Evolutionary conservation across 208 protist species (phyloP), one percentile per base, ranked within the genome.

Genomic region (Leishmania tropica): DNA sequence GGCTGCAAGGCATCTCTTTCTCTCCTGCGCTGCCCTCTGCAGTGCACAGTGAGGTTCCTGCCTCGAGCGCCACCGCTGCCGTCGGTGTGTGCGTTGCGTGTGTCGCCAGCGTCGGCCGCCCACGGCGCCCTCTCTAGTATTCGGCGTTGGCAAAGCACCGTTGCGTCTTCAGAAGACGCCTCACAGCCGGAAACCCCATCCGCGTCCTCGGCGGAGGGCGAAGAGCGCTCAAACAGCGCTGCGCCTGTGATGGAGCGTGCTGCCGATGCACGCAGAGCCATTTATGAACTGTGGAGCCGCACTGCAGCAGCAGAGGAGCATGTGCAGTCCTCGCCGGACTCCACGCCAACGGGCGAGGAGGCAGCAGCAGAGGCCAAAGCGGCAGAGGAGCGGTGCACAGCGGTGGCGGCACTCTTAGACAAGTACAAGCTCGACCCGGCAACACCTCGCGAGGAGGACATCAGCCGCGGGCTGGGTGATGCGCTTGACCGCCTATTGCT

Each of bases 401-500:
- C 65, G 0, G 85, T 93, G 56, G 73, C 77, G 3, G 72, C 45
- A 21, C 65, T 96, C 15, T 76, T 96, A 47, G 80, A 87, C 48
- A 83, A 88, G 67, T 95, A 97, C 79, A 68, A 84, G 53, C 67
- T 98, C 3, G 88, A 90, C 75, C 71, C 86, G 3, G 78, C 84
- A 28, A 94, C 91, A 24, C 87, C 94, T 42, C 88, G 90, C 1
- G 93, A 96, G 75, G 91, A 89, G 48, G 93, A 98, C 79, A 88
- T 97, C 19, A 93, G 88, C 77, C 86, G 90, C 19, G 91, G 92
- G 0, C 85, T 98, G 15, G 95, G 95, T 24, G 95, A 98, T 58
- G 94, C 95, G 0, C 83, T 97, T 74, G 94, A 98, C 77, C 92
- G 93, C 21, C 85, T 98, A 45, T 80, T 98, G 58, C 84, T 98